A percentile compares a stretch with the other conserved stretches of the same genome.
Evolutionary conservation across 2,329 filamentous ascomycete species (phyloP).

Genomic region (Purpureocillium lavendulum): DNA sequence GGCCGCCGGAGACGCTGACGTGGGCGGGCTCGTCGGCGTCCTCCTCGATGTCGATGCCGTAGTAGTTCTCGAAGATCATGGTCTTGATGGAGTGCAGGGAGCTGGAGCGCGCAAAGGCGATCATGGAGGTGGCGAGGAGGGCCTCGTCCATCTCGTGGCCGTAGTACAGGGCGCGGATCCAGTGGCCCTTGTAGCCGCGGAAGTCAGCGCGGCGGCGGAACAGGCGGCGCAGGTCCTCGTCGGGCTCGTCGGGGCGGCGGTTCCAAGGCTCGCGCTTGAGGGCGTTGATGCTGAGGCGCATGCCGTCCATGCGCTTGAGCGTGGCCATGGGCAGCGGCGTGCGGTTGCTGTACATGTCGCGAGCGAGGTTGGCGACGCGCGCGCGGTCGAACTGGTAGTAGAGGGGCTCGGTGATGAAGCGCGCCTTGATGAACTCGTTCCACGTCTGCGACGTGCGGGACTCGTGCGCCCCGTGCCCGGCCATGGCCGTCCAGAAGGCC

Average conservation of each 20-base stretch:
- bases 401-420: constrained; percentile 35
- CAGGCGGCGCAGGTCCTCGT: constrained; percentile 17
- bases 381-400: constrained; percentile 38
- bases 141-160: constrained; percentile 26
- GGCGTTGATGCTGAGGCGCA: constrained; percentile 20
- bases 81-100: constrained; percentile 22
- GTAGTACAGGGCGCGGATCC: constrained; percentile 11
- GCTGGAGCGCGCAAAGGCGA: constrained; percentile 31
- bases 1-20: constrained; percentile 22
- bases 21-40: constrained; percentile 9
- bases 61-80: constrained; percentile 22
- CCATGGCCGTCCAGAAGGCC: constrained; percentile 26
- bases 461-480: constrained; percentile 13
- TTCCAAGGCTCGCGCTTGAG: constrained; percentile 20
- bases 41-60: constrained; percentile 17
- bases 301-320: constrained; percentile 18
- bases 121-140: constrained; percentile 30
- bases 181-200: constrained; percentile 20
- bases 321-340: constrained; percentile 6
- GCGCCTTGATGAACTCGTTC: constrained; percentile 37
- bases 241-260: constrained; percentile 12
- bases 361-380: constrained; percentile 28
- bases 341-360: constrained; percentile 24
- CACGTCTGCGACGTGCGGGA: constrained; percentile 26
- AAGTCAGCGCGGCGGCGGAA: constrained; percentile 16